A percentile compares a stretch with the other conserved stretches of the same genome.
These are phyloP conservation scores for Gentiana straminea DNA, from an alignment of 257 asterid species.

Conservation along the genomic window DNA sequence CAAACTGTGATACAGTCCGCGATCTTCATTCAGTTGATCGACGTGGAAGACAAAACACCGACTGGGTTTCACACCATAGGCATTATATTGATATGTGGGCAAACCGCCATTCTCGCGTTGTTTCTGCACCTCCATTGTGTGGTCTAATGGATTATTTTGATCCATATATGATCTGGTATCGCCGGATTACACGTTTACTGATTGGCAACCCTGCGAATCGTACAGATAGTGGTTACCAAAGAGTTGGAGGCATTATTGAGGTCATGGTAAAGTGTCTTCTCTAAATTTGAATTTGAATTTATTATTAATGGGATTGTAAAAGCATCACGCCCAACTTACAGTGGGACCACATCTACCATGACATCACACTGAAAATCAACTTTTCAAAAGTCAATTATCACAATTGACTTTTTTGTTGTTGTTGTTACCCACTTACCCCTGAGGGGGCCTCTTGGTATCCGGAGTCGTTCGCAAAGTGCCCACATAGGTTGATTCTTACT, in stretches of 20 bases:
- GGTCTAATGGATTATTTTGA: conserved; percentile 48
- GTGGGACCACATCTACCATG: too few species aligned
- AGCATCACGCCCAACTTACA: too few species aligned
- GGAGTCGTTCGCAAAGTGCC: too few species aligned
- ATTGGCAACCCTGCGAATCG: conserved; percentile 72
- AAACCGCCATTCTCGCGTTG: conserved; percentile 32
- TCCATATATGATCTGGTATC: conserved; percentile 66
- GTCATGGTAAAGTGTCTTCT: conserved; percentile 32
- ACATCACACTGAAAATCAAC: too few species aligned
- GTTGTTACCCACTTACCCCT: too few species aligned
- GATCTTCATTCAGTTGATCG: conserved; percentile 70
- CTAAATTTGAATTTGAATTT: neutral
- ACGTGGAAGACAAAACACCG: conserved; percentile 73
- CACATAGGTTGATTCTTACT: too few species aligned
- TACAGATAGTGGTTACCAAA: conserved; percentile 42
- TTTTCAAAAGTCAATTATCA: too few species aligned
- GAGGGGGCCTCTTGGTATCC: too few species aligned
- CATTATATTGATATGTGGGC: conserved; percentile 68
- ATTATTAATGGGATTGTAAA: too few species aligned
- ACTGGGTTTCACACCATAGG: conserved; percentile 74
- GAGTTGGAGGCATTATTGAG: conserved; percentile 54
- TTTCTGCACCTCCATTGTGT: conserved; percentile 32
- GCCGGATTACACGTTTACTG: conserved; percentile 47
- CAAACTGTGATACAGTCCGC: conserved; percentile 51
- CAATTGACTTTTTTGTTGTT: too few species aligned